phyloP scores from a whole-genome alignment of 1,284 basidiomycete genomes.

The Anthracocystis panici-leucophaei region DNA sequence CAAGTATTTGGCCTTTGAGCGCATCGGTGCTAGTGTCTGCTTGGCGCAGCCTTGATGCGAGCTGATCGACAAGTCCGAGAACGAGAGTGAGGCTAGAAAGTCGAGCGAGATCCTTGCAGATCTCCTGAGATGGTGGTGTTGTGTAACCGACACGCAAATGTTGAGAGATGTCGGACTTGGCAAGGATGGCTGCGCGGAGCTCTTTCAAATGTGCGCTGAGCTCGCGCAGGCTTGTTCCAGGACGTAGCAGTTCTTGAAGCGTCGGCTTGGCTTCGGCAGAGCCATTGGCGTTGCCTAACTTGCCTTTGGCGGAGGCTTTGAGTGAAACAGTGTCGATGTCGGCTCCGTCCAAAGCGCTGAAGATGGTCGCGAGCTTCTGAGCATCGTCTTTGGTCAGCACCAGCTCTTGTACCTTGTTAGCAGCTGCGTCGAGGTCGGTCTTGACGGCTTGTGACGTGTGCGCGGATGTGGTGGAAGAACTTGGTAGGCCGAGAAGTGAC shows the following conservation, averaged over 20 bases:
- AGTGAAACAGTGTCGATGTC: conserved; percentile 6
- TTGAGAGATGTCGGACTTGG: conserved; percentile 15
- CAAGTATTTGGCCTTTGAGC: conserved; percentile 26
- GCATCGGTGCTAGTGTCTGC: conserved; percentile 19
- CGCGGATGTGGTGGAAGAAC: conserved; percentile 13
- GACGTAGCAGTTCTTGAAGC: conserved; percentile 17
- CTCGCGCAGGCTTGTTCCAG: conserved; percentile 29
- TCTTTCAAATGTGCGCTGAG: conserved; percentile 24
- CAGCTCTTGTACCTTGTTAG: conserved; percentile 23
- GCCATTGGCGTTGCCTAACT: conserved; percentile 5
- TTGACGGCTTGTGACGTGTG: neutral
- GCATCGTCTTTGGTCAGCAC: conserved; percentile 27
- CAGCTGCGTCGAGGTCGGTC: conserved; percentile 1
- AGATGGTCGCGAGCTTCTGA: conserved; percentile 20
- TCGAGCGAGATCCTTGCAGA: conserved; percentile 16
- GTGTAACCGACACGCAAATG: conserved; percentile 10
- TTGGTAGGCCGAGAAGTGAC: conserved; percentile 33
- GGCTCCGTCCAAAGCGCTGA: conserved; percentile 12
- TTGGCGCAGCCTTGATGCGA: conserved; percentile 35
- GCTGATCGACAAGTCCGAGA: conserved; percentile 44
- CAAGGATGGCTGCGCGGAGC: conserved; percentile 28
- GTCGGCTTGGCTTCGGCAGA: neutral
- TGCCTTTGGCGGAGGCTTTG: conserved; percentile 18
- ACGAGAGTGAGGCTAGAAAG: conserved; percentile 34
- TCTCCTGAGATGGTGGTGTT: conserved; percentile 1